Base-by-base conservation (phyloP, 1,284 basidiomycete genomes). In the Schizopora paradoxa region DNA sequence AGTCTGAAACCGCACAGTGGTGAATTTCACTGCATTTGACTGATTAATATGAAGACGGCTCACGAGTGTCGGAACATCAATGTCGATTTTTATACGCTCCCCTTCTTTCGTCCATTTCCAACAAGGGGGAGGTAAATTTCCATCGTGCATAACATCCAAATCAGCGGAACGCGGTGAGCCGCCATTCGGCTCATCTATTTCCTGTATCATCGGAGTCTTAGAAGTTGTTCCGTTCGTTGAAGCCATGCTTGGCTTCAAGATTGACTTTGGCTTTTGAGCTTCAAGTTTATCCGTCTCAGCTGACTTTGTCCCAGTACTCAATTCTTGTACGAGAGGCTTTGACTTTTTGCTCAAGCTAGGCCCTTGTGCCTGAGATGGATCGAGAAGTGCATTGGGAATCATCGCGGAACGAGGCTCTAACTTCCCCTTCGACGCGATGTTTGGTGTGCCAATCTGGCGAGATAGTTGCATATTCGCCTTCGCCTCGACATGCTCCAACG, bases 371-470 rank as follows among this genome's bases (percentile, higher is more conserved):
- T 25, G 14, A 41, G 38, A 29, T 16, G 21, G 14, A 29, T 33
- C n/a, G 34, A 43, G 32, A 13, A 79, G 61, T 5, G 65, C 54
- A 13, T 64, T 55, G 2, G 79, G 78, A 28, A 86, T 66, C 23
- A 67, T 60, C 2, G 77, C 76, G 10, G 69, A 71, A 31, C 82
- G 76, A n/a, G 77, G 69, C 14, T 59, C 54, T 2, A 79, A 71
- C 55, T 70, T 75, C 16, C 84, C 84, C 59, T 87, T 87, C 38
- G 76, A 76, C 5, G 70, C 61, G 49, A 87, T 85, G 61, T 86
- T 87, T 4, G 84, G 84, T 0, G 73, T 79, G 21, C 71, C 72
- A 48, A 86, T 75, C 41, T 76, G 68, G 16, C 83, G 75, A 2
- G 83, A 84, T 36, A 87, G 72, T 1, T 65, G 53, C 14, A 86